These are phyloP conservation scores for Solanum verrucosum DNA, from an alignment of 257 asterid species.

Conservation along the genomic window DNA sequence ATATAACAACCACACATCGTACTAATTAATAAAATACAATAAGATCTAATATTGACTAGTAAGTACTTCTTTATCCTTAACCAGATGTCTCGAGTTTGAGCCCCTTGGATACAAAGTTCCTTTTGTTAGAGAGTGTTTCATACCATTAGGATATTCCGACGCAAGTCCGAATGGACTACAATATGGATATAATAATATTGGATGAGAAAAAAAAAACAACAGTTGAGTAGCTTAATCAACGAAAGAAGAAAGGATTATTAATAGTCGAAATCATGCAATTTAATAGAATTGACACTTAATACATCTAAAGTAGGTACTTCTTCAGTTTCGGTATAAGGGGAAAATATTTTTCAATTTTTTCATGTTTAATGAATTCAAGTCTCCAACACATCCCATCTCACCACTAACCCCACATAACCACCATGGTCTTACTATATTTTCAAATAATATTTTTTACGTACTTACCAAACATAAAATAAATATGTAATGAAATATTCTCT, in stretches of 20 bases:
- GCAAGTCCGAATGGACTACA: too few species aligned
- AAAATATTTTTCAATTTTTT: neutral
- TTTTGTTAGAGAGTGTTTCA: too few species aligned
- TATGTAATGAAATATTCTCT: neutral
- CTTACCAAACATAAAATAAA: neutral
- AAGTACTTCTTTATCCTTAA: too few species aligned
- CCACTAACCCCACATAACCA: neutral
- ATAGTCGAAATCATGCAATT: neutral
- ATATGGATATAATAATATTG: accelerated
- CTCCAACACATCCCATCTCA: neutral
- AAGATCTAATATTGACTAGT: neutral
- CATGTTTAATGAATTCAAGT: neutral
- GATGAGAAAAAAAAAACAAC: too few species aligned
- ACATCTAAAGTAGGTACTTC: neutral
- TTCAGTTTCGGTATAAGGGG: neutral
- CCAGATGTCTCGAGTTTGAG: neutral
- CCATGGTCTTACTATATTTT: neutral
- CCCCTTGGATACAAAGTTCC: too few species aligned
- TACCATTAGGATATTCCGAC: too few species aligned
- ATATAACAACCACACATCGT: neutral
- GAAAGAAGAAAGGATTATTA: neutral
- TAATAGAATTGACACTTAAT: neutral
- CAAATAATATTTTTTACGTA: neutral
- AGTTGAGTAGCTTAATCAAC: neutral
- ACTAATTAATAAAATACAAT: neutral